These are phyloP conservation scores for Dalechampia spathulata DNA, from an alignment of 441 rosid species.

Conservation along the genomic window DNA sequence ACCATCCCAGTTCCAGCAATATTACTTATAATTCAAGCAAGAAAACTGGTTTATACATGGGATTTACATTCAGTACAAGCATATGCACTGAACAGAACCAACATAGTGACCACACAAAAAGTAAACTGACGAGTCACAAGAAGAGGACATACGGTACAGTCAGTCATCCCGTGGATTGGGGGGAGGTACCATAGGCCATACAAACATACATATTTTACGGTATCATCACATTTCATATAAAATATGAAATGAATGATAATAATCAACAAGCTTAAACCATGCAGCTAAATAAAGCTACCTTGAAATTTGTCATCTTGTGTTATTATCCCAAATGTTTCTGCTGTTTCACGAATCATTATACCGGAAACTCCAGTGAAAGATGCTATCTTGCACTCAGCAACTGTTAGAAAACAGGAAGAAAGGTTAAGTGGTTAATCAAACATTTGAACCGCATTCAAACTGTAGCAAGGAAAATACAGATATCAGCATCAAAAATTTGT, in stretches of 20 bases:
- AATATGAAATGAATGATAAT: neutral
- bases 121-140: neutral
- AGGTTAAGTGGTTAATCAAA: neutral
- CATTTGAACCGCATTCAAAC: neutral
- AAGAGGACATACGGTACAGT: neutral
- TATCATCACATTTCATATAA: neutral
- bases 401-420: slow-evolving; percentile 30
- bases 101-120: neutral
- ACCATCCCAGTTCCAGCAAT: neutral
- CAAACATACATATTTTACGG: neutral
- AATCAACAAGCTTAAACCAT: neutral
- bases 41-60: no score
- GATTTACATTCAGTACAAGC: no score
- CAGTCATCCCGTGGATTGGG: neutral
- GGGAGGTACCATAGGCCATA: neutral
- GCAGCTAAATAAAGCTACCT: slow-evolving; percentile 31
- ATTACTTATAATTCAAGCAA: neutral
- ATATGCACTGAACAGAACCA: neutral
- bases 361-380: slow-evolving; percentile 62
- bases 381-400: slow-evolving; percentile 58
- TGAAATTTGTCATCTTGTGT: slow-evolving; percentile 48
- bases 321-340: slow-evolving; percentile 74
- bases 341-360: slow-evolving; percentile 82
- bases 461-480: neutral
- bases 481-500: neutral